Evolutionary conservation across 208 protist genomes (phyloP).

Genomic region (Leishmania amazonensis): DNA sequence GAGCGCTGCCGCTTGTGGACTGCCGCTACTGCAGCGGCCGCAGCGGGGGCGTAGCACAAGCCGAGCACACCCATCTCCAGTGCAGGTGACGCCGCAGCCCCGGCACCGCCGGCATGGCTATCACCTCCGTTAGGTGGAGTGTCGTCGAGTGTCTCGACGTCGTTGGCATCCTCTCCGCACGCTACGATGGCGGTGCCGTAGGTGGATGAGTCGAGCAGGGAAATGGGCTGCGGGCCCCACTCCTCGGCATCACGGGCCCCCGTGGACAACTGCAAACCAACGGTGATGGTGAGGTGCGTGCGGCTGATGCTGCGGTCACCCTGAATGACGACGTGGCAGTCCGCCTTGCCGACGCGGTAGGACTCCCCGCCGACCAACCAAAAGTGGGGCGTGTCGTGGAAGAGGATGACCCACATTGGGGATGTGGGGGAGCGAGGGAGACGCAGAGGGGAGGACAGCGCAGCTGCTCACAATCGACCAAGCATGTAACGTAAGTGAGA

Average conservation of each 20-base stretch:
- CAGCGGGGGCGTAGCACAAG: constrained; percentile 13
- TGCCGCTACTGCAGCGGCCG: not conserved
- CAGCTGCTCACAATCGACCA: not conserved
- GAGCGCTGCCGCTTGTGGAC: not conserved
- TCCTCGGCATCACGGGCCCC: not conserved
- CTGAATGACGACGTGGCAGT: constrained; percentile 68
- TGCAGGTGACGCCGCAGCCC: not conserved
- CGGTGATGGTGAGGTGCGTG: constrained; percentile 58
- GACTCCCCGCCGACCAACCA: constrained; percentile 61
- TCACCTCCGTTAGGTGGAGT: not conserved
- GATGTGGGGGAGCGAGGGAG: not conserved
- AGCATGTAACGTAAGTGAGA: not conserved
- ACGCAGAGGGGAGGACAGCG: not conserved
- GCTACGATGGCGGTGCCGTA: constrained; percentile 61
- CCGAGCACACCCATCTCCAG: constrained; percentile 22
- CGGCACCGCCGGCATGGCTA: not conserved
- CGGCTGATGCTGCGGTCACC: constrained; percentile 84
- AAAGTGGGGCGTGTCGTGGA: constrained; percentile 49
- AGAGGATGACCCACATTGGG: constrained; percentile 84
- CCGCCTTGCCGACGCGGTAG: constrained; percentile 66
- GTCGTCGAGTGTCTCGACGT: constrained; percentile 3
- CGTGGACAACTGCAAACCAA: constrained; percentile 22
- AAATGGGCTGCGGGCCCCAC: constrained; percentile 41
- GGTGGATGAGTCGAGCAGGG: constrained; percentile 72
- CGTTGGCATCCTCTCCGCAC: constrained; percentile 18